Conservation (phyloP, 257 asterid species). For the Perilla frutescens region DNA sequence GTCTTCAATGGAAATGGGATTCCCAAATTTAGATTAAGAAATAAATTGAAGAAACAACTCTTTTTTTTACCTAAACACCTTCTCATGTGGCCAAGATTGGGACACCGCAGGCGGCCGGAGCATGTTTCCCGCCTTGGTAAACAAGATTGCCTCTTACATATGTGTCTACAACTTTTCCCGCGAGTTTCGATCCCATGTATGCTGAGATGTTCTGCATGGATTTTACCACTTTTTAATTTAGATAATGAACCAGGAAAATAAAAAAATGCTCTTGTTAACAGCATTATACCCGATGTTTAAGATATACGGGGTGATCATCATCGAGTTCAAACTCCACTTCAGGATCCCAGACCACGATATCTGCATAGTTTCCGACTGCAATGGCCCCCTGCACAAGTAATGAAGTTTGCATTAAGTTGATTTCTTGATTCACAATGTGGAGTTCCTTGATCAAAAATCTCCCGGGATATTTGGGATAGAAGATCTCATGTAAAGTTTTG, state of each 20-base stretch:
- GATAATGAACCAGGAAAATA: background rate
- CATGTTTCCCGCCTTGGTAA: conserved; percentile 68
- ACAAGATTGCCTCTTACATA: conserved; percentile 82
- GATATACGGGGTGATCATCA: conserved; percentile 58
- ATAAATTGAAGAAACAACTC: background rate
- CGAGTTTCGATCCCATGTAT: conserved; percentile 80
- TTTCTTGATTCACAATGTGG: background rate
- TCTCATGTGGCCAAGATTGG: conserved; percentile 57
- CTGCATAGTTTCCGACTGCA: conserved; percentile 74
- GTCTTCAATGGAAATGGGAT: background rate
- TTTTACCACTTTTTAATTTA: background rate
- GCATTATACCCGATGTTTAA: conserved; percentile 74
- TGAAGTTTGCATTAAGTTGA: background rate
- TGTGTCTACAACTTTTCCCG: conserved; percentile 79
- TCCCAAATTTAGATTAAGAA: background rate
- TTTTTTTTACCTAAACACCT: background rate
- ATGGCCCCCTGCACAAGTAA: conserved; percentile 68
- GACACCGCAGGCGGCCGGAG: conserved; percentile 77
- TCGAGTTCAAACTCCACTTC: conserved; percentile 74
- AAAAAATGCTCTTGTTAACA: too few relatives aligned
- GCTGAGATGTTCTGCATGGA: conserved; percentile 79
- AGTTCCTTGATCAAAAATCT: too few relatives aligned
- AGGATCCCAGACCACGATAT: conserved; percentile 91
- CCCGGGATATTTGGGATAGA: background rate
- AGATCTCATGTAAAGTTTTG: background rate